Evolutionary conservation across 768 basidiomycete genomes (phyloP).

Genomic region (Clavaria fumosa): DNA sequence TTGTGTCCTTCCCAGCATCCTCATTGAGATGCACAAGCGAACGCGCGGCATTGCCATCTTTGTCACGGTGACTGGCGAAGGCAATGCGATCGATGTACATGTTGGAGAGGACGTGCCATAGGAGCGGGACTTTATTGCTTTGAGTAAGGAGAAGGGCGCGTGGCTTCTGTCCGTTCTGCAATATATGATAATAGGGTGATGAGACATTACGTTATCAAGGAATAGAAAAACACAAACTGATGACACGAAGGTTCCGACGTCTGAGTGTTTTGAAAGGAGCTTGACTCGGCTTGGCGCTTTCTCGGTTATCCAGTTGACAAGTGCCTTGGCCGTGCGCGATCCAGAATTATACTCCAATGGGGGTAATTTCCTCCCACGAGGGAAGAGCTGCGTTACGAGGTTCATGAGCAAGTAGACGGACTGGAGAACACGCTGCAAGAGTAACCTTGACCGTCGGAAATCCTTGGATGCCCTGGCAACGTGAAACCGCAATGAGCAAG

Average conservation of each 20-base stretch:
- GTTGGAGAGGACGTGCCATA: constrained; percentile 71
- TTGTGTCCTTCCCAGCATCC: too few relatives aligned
- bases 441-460: constrained; percentile 84
- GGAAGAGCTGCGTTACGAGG: constrained; percentile 42
- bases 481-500: too few relatives aligned
- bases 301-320: constrained; percentile 64
- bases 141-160: constrained; percentile 61
- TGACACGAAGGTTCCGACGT: constrained; percentile 25
- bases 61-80: constrained; percentile 52
- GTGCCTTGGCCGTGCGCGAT: constrained; percentile 53
- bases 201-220: not conserved
- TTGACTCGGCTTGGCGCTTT: constrained; percentile 60
- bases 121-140: constrained; percentile 57
- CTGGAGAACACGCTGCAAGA: too few relatives aligned
- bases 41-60: constrained; percentile 44
- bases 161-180: constrained; percentile 23
- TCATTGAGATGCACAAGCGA: too few relatives aligned
- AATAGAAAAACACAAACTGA: not conserved
- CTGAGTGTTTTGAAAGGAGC: constrained; percentile 37
- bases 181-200: not conserved
- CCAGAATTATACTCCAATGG: constrained; percentile 55
- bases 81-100: constrained; percentile 48
- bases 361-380: constrained; percentile 48
- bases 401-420: too few relatives aligned
- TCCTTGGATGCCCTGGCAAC: constrained; percentile 53